Evolutionary conservation across 176 grass and related monocot genomes (phyloP), one percentile per base, ranked within the genome.

Genomic region (Puya raimondii): DNA sequence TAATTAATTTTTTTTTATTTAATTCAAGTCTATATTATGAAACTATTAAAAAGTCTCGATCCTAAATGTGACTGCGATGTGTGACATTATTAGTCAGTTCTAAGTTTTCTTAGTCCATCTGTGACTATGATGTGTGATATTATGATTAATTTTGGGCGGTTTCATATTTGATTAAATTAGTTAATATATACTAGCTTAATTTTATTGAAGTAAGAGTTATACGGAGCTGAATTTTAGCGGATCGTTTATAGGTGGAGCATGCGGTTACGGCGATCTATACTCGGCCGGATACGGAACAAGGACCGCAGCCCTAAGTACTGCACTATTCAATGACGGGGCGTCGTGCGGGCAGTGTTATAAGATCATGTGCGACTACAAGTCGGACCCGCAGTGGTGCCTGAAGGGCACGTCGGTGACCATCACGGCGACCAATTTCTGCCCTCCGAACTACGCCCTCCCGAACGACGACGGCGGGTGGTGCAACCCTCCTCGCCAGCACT

Each of bases 361-460:
- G 74, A 67, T 76, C 64, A 67, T 67, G 23, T 76, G 74, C 6
- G 64, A 76, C 16, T 48, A 76, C 64, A 47, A 48, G 16, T 2
- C 64, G n/a, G 74, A 76, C n/a, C 3, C 64, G 3, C 13, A 6
- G 26, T 76, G 74, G 74, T 76, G 74, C 61, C 23, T 47, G 4
- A 67, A 20, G 20, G 74, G 74, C 16, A 51, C 57, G 51, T 76
- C 74, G 23, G 64, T 76, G 51, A 76, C 64, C 10, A 27, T 76
- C 50, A 68, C 74, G 9, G 74, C 74, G 27, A 76, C 74, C 50
- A 76, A 76, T 27, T 76, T 76, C 27, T 76, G 74, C 74, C 74
- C 74, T 9, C 74, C 74, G 1, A 76, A 76, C 50, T 57, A 4
- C 18, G 74, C 74, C 2, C 74, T 76, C 11, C 74, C 74, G 50